phyloP scores from a whole-genome alignment of 257 asterid species.

The Capsicum baccatum region DNA sequence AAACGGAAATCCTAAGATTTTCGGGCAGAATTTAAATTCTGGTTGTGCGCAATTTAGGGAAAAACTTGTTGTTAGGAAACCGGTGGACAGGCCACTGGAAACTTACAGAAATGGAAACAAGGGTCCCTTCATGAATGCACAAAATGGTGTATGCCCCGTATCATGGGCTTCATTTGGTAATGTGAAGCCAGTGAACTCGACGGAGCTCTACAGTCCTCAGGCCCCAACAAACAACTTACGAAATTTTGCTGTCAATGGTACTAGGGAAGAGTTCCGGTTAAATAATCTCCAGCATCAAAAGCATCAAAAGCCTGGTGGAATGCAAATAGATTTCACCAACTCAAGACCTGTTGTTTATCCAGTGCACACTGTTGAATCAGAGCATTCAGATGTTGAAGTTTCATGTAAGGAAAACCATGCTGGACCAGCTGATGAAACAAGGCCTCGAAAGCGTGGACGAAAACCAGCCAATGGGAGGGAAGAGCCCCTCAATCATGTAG shows the following conservation, averaged over 20 bases:
- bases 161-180: constrained; percentile 50
- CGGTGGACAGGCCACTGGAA: constrained; percentile 46
- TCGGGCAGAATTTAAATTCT: constrained; percentile 69
- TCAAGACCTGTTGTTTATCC: constrained; percentile 54
- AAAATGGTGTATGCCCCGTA: constrained; percentile 52
- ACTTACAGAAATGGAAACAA: constrained; percentile 46
- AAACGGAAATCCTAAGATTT: constrained; percentile 55
- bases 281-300: constrained; percentile 58
- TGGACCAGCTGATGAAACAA: constrained; percentile 53
- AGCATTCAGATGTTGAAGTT: constrained; percentile 80
- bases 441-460: constrained; percentile 87
- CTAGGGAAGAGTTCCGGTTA: constrained; percentile 51
- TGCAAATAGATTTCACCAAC: constrained; percentile 68
- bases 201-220: constrained; percentile 50
- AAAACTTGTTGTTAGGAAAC: constrained; percentile 45
- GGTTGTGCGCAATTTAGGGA: constrained; percentile 45
- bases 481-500: constrained; percentile 85
- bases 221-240: constrained; percentile 40
- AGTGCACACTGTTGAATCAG: constrained; percentile 57
- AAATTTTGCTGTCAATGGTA: constrained; percentile 45
- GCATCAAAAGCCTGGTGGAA: constrained; percentile 52
- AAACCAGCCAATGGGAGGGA: constrained; percentile 88
- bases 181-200: constrained; percentile 36
- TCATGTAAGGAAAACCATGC: constrained; percentile 59
- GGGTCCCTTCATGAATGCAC: constrained; percentile 43